A percentile compares a stretch with the other conserved stretches of the same genome.
phyloP scores from a whole-genome alignment of 495 filamentous ascomycete genomes.

The Diplogelasinospora grovesii region DNA sequence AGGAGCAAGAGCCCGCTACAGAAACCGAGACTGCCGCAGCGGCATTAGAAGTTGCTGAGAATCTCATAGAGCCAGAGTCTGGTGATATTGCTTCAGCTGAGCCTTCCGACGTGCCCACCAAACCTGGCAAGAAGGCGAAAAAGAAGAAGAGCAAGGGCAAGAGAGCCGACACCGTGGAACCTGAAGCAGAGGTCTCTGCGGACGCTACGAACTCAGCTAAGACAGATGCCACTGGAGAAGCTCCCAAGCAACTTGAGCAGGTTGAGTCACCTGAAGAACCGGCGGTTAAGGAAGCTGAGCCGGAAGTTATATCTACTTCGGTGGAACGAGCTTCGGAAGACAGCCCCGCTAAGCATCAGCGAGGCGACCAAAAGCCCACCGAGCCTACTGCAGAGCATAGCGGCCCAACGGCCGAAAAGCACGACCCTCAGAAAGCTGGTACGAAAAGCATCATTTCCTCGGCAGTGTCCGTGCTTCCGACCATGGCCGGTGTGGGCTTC shows the following conservation, averaged over 20 bases:
- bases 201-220: too few relatives aligned
- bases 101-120: slow-evolving; percentile 1
- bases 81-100: background rate
- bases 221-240: too few relatives aligned
- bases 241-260: too few relatives aligned
- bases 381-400: slow-evolving; percentile 1
- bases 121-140: slow-evolving; percentile 3
- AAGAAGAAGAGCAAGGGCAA: slow-evolving; percentile 13
- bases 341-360: slow-evolving; percentile 13
- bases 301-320: slow-evolving; percentile 6
- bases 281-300: slow-evolving; percentile 12
- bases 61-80: slow-evolving; percentile 13
- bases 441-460: slow-evolving; percentile 14
- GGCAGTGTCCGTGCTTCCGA: slow-evolving; percentile 12
- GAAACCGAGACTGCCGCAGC: too few relatives aligned
- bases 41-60: too few relatives aligned
- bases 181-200: too few relatives aligned
- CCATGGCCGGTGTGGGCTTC: slow-evolving; percentile 16
- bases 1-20: too few relatives aligned
- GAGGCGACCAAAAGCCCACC: slow-evolving; percentile 1
- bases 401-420: background rate
- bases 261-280: background rate
- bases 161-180: background rate
- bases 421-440: background rate
- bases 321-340: background rate